Evolutionary conservation across 352 stramenopile genomes (phyloP).

Genomic region (Aphanomyces cochlioides): DNA sequence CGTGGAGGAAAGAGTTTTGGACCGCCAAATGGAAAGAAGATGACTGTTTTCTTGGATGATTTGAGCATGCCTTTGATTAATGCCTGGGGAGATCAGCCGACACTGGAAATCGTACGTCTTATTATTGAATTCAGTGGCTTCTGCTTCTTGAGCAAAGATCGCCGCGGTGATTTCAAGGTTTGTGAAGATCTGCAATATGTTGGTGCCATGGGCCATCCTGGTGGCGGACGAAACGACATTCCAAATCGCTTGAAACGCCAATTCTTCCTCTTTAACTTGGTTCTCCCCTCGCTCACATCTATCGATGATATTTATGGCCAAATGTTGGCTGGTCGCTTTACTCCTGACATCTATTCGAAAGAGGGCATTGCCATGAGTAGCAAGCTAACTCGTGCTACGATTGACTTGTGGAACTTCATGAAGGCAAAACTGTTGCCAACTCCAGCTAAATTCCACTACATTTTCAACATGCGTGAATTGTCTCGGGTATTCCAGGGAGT

Average conservation of each 20-base stretch:
- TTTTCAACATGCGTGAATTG: conserved; percentile 99
- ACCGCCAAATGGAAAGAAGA: conserved; percentile 96
- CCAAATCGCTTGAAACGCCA: conserved; percentile 99
- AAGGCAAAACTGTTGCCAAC: conserved; percentile 97
- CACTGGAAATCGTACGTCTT: conserved; percentile 96
- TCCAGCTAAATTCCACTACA: conserved; percentile 98
- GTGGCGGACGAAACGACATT: conserved; percentile 97
- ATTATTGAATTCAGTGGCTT: conserved; percentile 96
- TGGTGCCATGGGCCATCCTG: conserved; percentile 96
- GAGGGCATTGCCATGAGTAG: conserved; percentile 82
- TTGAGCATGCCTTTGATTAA: conserved; percentile 97
- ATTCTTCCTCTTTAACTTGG: conserved; percentile 99
- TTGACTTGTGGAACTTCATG: conserved; percentile 96
- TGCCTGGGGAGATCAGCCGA: conserved; percentile 97
- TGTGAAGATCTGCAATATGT: conserved; percentile 98
- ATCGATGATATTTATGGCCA: conserved; percentile 99
- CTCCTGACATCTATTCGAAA: conserved; percentile 79
- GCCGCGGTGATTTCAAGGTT: conserved; percentile 97
- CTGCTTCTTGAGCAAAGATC: conserved; percentile 98
- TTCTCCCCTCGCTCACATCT: conserved; percentile 94
- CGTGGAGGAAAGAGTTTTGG: conserved; percentile 97
- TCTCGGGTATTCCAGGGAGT: conserved; percentile 97
- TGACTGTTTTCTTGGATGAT: conserved; percentile 99
- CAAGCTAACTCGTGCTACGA: conserved; percentile 94
- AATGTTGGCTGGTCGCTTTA: conserved; percentile 95